These are phyloP conservation scores for Bipolaris victoriae DNA, from an alignment of 2,329 filamentous ascomycete species.

Conservation along the genomic window DNA sequence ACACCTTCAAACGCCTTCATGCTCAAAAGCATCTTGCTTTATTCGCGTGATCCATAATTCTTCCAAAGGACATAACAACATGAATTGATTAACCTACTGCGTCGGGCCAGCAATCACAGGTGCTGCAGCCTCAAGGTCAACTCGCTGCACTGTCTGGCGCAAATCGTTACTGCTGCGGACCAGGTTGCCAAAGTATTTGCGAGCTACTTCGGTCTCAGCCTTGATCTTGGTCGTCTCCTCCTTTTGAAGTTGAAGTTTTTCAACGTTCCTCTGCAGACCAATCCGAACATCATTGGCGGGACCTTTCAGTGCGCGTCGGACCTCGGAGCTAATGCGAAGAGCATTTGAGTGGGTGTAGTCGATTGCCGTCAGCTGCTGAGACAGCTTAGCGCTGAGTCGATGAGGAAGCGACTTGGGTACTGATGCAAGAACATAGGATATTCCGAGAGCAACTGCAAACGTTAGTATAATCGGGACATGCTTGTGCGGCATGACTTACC, in stretches of 20 bases:
- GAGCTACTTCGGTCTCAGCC: constrained; percentile 82
- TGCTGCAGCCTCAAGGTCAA: constrained; percentile 60
- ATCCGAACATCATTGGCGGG: constrained; percentile 87
- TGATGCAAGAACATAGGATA: constrained; percentile 81
- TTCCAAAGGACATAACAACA: constrained; percentile 7
- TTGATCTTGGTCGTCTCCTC: constrained; percentile 84
- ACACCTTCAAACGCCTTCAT: constrained; percentile 28
- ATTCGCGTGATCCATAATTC: constrained; percentile 16
- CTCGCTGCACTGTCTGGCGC: constrained; percentile 55
- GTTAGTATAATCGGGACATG: constrained; percentile 11
- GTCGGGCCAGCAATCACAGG: constrained; percentile 48
- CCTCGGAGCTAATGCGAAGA: constrained; percentile 79
- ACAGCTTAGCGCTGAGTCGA: constrained; percentile 83
- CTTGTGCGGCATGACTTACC: constrained; percentile 63
- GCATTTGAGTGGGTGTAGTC: constrained; percentile 95
- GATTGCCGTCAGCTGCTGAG: constrained; percentile 76
- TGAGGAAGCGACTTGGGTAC: constrained; percentile 89
- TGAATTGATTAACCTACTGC: constrained; percentile 22
- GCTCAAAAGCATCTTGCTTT: constrained; percentile 14
- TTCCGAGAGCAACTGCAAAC: constrained; percentile 69
- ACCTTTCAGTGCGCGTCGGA: constrained; percentile 85
- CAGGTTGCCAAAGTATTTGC: constrained; percentile 89
- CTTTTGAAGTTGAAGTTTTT: constrained; percentile 77
- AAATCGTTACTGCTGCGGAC: constrained; percentile 66
- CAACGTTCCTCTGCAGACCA: constrained; percentile 81